Evolutionary conservation across 2,329 filamentous ascomycete species (phyloP), one percentile per base, ranked within the genome.

Genomic region (Ceratocystis papillata): DNA sequence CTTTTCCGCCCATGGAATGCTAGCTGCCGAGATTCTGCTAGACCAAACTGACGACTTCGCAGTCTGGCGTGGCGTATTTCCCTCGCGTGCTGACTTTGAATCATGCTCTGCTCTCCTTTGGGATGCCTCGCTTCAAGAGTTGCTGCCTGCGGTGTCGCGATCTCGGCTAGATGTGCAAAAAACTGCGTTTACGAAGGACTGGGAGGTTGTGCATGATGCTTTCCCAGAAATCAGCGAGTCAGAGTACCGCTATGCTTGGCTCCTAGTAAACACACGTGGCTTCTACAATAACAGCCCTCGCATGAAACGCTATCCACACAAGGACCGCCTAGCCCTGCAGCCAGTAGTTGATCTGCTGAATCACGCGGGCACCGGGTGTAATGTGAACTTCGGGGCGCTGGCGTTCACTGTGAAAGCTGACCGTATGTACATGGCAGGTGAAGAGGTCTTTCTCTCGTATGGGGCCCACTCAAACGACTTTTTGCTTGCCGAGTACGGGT

Each of bases 311-410:
- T 73, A 77, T 28, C 69, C 74, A 70, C 71, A 75, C 71, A 73
- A 81, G 70, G 87, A 89, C 70, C 83, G 83, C 71, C 83, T 89
- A 78, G 83, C 83, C 8, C 79, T 90, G 70, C 86, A 86, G 73
- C 88, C 88, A 0, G 85, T 89, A 45, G 84, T 87, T 1, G 88
- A 91, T 73, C 83, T 88, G 65, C 87, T 90, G 77, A 91, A 83
- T 70, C 81, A 82, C 71, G 73, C 76, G 4, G 75, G 79, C 48
- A 70, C 70, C 8, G 79, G 79, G 33, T 86, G 83, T 73, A 74
- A 77, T 15, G 83, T 84, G 0, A 72, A 77, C 2, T 83, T 82
- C 70, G 76, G 79, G 59, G 69, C 74, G 0, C 73, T 75, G 0
- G 79, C 79, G 5, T 89, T 84, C 75, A 78, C 77, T 28, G 78